A percentile compares a stretch with the other conserved stretches of the same genome.
Evolutionary conservation across 371 early-diverging fungal genomes (phyloP).

Genomic region (Mortierella sp.): DNA sequence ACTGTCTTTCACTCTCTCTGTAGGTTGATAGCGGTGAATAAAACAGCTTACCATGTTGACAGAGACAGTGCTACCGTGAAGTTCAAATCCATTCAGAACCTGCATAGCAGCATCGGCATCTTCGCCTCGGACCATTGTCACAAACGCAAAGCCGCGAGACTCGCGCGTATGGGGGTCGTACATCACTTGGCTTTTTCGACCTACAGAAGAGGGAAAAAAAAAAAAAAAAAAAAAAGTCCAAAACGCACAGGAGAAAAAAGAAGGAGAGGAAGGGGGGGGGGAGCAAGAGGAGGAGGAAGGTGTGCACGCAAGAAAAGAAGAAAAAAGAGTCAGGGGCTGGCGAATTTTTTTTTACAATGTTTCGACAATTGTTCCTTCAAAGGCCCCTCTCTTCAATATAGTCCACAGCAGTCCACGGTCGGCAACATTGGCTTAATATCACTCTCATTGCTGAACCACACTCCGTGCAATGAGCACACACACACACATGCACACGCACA

Average conservation of each 20-base stretch:
- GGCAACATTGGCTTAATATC: too few species aligned
- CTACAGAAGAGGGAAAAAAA: slow-evolving; percentile 33
- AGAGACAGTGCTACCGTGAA: slow-evolving; percentile 72
- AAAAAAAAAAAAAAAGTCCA: background rate
- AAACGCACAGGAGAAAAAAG: background rate
- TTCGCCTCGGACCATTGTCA: slow-evolving; percentile 71
- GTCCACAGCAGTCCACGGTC: too few species aligned
- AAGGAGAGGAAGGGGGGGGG: background rate
- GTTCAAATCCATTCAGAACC: slow-evolving; percentile 65
- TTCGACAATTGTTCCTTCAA: too few species aligned
- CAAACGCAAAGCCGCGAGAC: slow-evolving; percentile 84
- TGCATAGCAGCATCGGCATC: slow-evolving; percentile 75
- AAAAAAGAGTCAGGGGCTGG: background rate
- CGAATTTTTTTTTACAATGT: too few species aligned
- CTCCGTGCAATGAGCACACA: too few species aligned
- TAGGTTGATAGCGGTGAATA: background rate
- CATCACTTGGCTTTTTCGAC: slow-evolving; percentile 74
- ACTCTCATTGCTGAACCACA: too few species aligned
- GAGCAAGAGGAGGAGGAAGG: background rate
- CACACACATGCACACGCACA: too few species aligned
- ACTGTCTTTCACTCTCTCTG: background rate
- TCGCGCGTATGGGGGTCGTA: slow-evolving; percentile 81
- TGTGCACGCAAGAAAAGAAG: background rate
- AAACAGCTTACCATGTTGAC: slow-evolving; percentile 72
- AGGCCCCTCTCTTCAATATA: too few species aligned